Percentiles rank a stretch among this genome's conserved stretches.
phyloP scores from a whole-genome alignment of 495 filamentous ascomycete genomes.

The Podospora anserina region DNA sequence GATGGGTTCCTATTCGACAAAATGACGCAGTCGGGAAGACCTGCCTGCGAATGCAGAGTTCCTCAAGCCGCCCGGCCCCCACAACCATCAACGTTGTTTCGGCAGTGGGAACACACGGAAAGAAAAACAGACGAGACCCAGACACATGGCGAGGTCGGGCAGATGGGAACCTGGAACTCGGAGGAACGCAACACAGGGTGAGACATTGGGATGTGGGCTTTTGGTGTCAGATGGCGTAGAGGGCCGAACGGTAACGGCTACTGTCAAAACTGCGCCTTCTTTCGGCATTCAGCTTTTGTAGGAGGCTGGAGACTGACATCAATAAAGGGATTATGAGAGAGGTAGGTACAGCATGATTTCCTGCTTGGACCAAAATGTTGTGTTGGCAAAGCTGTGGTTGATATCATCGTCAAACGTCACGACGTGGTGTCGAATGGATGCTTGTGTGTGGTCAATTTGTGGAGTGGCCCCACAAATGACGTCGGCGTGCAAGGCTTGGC shows the following conservation, averaged over 20 bases:
- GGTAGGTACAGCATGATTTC: neutral
- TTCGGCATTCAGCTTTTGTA: neutral
- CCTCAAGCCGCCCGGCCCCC: neutral
- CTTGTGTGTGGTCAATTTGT: constrained; percentile 5
- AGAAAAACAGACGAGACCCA: neutral
- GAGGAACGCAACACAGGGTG: neutral
- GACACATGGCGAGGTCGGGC: neutral
- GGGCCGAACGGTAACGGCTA: neutral
- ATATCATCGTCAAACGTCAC: constrained; percentile 17
- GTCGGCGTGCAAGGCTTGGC: constrained; percentile 11
- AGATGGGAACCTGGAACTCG: neutral
- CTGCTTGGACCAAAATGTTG: neutral
- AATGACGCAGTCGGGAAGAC: constrained; percentile 11
- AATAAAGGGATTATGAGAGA: neutral
- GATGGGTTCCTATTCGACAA: constrained; percentile 6
- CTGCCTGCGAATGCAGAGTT: neutral
- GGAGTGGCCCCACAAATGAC: constrained; percentile 18
- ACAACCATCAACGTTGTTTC: neutral
- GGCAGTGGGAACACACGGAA: neutral
- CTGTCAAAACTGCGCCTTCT: constrained; percentile 2
- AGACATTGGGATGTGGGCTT: neutral
- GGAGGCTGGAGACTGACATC: neutral
- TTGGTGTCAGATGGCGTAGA: neutral
- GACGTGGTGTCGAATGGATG: neutral
- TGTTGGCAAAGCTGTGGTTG: constrained; percentile 7